Conservation (phyloP, 2,329 filamentous ascomycete genomes). For the Pseudocercospora cruenta region DNA sequence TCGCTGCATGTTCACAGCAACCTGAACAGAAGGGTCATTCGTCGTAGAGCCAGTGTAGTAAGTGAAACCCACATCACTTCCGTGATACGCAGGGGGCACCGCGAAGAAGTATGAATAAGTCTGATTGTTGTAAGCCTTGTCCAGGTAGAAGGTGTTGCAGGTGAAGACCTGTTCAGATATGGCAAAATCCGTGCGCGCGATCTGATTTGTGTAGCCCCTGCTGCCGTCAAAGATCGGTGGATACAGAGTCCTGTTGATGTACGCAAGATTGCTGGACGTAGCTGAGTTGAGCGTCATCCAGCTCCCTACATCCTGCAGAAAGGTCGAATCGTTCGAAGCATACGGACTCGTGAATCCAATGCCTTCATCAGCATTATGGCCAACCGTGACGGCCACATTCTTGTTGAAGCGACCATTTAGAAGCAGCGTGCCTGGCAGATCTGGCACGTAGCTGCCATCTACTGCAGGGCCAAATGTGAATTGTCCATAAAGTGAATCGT, state of each 20-base stretch:
- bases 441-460: conserved; percentile 54
- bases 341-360: conserved; percentile 48
- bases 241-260: conserved; percentile 53
- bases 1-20: conserved; percentile 50
- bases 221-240: conserved; percentile 39
- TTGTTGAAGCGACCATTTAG: conserved; percentile 49
- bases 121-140: conserved; percentile 49
- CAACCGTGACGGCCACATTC: conserved; percentile 48
- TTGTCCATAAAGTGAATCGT: conserved; percentile 45
- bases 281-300: conserved; percentile 42
- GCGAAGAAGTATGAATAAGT: conserved; percentile 59
- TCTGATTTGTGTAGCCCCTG: conserved; percentile 50
- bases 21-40: neutral
- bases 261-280: conserved; percentile 41
- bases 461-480: conserved; percentile 51
- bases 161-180: conserved; percentile 50
- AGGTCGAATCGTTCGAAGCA: conserved; percentile 39
- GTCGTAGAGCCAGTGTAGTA: conserved; percentile 49
- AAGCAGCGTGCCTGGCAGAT: conserved; percentile 51
- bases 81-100: conserved; percentile 58
- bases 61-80: conserved; percentile 56
- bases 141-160: conserved; percentile 59
- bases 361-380: conserved; percentile 52
- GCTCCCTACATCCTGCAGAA: conserved; percentile 34
- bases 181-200: conserved; percentile 47